Conservation (phyloP, 108 stramenopile genomes). For the Cyclotella kingstonii region DNA sequence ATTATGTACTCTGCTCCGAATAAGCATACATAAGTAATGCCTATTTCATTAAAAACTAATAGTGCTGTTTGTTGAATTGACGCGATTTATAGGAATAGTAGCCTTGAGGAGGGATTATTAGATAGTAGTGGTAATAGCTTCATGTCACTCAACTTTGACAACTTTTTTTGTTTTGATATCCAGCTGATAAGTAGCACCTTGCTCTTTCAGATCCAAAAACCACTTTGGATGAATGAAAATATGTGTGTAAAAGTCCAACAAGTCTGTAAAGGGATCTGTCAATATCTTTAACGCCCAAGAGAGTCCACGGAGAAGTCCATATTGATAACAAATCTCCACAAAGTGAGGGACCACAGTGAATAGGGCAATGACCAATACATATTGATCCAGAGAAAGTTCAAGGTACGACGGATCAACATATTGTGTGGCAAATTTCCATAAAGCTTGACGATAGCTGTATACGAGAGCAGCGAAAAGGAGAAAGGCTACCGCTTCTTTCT, state of each 20-base stretch:
- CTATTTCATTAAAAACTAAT: too few relatives aligned
- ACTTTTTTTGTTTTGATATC: conserved; percentile 53
- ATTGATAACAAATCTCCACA: conserved; percentile 52
- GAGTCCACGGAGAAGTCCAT: conserved; percentile 45
- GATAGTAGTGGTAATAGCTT: too few relatives aligned
- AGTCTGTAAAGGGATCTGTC: conserved; percentile 55
- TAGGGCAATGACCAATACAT: conserved; percentile 39
- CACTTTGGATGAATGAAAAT: conserved; percentile 48
- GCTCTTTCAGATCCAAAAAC: conserved; percentile 55
- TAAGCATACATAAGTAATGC: too few relatives aligned
- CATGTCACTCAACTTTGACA: conserved; percentile 35
- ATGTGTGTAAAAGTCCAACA: conserved; percentile 53
- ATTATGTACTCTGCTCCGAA: too few relatives aligned
- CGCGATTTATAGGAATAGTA: too few relatives aligned
- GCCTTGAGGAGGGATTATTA: too few relatives aligned
- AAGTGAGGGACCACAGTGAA: conserved; percentile 55
- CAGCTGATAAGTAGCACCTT: conserved; percentile 40
- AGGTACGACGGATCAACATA: conserved; percentile 39
- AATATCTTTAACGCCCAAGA: conserved; percentile 55
- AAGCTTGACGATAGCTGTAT: conserved; percentile 28
- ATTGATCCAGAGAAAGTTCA: conserved; percentile 47
- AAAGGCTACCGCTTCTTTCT: conserved; percentile 50
- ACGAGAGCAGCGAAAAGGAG: conserved; percentile 35
- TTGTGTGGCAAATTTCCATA: conserved; percentile 21
- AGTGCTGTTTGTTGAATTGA: too few relatives aligned